Evolutionary conservation across 768 basidiomycete genomes (phyloP), one percentile per base, ranked within the genome.

Genomic region (Tephrocybe sp.): DNA sequence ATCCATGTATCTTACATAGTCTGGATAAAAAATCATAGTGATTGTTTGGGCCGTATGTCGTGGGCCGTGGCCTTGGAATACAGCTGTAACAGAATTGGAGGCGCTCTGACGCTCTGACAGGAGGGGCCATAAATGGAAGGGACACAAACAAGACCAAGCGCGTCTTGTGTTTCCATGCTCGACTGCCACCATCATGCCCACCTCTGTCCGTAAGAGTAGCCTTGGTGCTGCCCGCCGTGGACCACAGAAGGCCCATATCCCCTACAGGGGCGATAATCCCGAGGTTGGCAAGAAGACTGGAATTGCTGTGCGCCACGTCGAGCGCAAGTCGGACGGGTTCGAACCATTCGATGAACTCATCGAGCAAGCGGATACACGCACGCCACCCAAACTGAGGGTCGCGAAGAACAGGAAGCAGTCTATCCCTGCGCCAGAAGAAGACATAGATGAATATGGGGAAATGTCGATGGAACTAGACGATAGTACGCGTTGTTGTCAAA

Each of bases 251-350:
- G 74, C 79, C 4, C 87, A 91, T 57, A 77, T 88, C 13, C 89
- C 89, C 1, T 92, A 86, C 60, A 80, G 86, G 41, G 88, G 86
- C 3, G 86, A 89, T 55, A 86, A 90, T 57, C 79, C 82, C 9
- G 79, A 79, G 43, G 86, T 84, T 48, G 89, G 89, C 13, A 90
- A 88, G 77, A 87, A 83, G 63, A 92, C 89, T 0, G 89, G 89
- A 4, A 76, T 89, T 46, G 74, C 80, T 0, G 83, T 91, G 12
- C 77, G 61, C 61, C 91, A 80, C 59, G 80, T 90, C 48, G 81
- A 86, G 53, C 83, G 82, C 56, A 82, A 80, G 62, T 87, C 87
- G 21, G 89, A 90, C 65, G 89, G 87, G 24, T 90, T 91, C 63
- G 89, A 92, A 64, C 85, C 83, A 0, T 91, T 91, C 64, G 87